phyloP scores from a whole-genome alignment of 129 eudicot species.

The Centaurea solstitialis region DNA sequence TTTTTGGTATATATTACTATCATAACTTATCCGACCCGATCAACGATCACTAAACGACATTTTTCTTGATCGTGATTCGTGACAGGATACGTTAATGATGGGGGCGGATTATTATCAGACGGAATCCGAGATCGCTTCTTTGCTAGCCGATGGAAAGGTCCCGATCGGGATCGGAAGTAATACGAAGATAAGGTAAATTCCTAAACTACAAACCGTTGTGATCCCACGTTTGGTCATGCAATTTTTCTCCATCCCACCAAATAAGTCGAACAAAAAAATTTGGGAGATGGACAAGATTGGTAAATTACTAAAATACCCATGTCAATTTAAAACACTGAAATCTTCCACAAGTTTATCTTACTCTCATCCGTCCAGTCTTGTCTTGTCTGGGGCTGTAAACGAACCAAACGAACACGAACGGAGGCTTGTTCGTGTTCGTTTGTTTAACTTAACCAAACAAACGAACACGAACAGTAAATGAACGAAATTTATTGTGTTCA shows the following conservation, averaged over 20 bases:
- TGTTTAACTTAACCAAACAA: no score
- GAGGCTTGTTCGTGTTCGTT: no score
- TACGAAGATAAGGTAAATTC: slow-evolving; percentile 71
- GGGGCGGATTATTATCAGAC: slow-evolving; percentile 95
- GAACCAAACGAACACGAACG: no score
- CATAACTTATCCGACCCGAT: neutral
- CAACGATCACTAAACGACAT: neutral
- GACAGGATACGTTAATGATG: slow-evolving; percentile 86
- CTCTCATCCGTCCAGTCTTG: no score
- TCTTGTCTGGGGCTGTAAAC: no score
- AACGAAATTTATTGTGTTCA: no score
- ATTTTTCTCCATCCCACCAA: neutral
- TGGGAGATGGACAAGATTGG: neutral
- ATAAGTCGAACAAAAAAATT: neutral
- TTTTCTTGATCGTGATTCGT: neutral
- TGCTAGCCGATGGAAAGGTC: slow-evolving; percentile 84
- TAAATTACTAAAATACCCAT: neutral
- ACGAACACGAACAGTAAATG: no score
- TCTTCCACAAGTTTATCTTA: neutral
- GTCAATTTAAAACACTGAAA: neutral
- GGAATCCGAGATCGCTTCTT: slow-evolving; percentile 88
- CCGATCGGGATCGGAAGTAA: slow-evolving; percentile 92
- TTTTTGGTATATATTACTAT: neutral
- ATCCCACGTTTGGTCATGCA: no score
- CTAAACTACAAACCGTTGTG: neutral